Percentiles rank a stretch among this genome's conserved stretches.
These are phyloP conservation scores for Sporothrix pallida DNA, from an alignment of 2,329 filamentous ascomycete species.

Conservation along the genomic window DNA sequence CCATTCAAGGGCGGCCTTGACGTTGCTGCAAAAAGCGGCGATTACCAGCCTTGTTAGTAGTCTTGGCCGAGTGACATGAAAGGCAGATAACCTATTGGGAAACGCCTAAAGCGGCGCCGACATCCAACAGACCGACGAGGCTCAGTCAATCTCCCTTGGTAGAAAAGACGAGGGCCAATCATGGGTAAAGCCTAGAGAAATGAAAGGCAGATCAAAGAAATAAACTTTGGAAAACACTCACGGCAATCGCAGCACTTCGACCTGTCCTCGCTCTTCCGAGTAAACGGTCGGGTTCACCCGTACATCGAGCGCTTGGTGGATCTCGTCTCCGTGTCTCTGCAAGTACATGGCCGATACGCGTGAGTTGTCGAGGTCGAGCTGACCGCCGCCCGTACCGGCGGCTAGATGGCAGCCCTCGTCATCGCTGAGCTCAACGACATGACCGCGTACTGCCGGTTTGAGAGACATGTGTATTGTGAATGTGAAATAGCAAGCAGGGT, in stretches of 20 bases:
- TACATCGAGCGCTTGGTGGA: conserved; percentile 30
- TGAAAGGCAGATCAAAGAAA: neutral
- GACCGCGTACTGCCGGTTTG: neutral
- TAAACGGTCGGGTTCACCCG: conserved; percentile 19
- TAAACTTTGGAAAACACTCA: neutral
- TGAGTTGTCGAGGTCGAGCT: conserved; percentile 14
- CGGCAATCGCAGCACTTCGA: conserved; percentile 21
- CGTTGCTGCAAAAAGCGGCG: neutral
- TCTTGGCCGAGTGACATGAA: neutral
- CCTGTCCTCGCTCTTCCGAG: conserved; percentile 6
- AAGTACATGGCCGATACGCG: conserved; percentile 27
- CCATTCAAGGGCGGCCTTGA: conserved; percentile 18
- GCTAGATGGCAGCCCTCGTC: conserved; percentile 27
- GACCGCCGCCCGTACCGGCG: neutral
- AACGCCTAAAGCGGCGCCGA: too few species aligned
- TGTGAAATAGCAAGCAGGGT: neutral
- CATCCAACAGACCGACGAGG: too few species aligned
- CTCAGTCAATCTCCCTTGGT: too few species aligned
- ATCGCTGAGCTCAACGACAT: conserved; percentile 26
- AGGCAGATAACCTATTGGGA: neutral
- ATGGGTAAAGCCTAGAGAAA: too few species aligned
- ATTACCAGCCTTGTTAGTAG: too few species aligned
- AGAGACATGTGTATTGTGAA: conserved; percentile 7
- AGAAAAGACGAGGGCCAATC: too few species aligned
- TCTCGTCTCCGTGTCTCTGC: conserved; percentile 24